These are phyloP conservation scores for Zoysia japonica DNA, from an alignment of 176 grass and related monocot species.

Conservation along the genomic window DNA sequence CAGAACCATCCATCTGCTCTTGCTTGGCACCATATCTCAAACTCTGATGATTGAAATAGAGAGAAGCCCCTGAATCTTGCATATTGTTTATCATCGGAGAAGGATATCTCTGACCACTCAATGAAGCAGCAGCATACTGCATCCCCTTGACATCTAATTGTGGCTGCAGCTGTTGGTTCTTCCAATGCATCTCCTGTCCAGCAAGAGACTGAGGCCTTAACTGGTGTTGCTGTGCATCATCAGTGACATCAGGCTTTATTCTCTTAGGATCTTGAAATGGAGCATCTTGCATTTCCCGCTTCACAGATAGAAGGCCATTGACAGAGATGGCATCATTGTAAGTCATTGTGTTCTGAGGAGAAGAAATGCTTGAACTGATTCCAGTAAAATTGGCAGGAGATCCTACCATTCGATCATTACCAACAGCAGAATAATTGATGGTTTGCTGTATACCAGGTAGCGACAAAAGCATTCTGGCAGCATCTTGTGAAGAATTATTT, in stretches of 20 bases:
- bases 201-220: slow-evolving; percentile 49
- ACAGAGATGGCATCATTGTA: slow-evolving; percentile 42
- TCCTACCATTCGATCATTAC: slow-evolving; percentile 61
- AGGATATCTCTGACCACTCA: slow-evolving; percentile 71
- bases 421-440: slow-evolving; percentile 51
- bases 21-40: slow-evolving; percentile 69
- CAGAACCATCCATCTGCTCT: slow-evolving; percentile 67
- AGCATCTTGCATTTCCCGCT: slow-evolving; percentile 83
- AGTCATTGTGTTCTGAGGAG: slow-evolving; percentile 61
- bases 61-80: slow-evolving; percentile 61
- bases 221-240: slow-evolving; percentile 79
- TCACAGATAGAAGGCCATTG: slow-evolving; percentile 66
- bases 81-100: slow-evolving; percentile 63
- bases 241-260: slow-evolving; percentile 61
- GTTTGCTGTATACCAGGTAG: slow-evolving; percentile 61
- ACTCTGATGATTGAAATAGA: slow-evolving; percentile 72
- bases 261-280: slow-evolving; percentile 64
- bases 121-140: slow-evolving; percentile 62
- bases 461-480: slow-evolving; percentile 54
- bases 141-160: slow-evolving; percentile 64
- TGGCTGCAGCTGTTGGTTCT: slow-evolving; percentile 70
- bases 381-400: slow-evolving; percentile 57
- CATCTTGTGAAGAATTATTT: slow-evolving; percentile 68
- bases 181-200: slow-evolving; percentile 73
- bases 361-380: slow-evolving; percentile 58